Percentiles rank a stretch among this genome's conserved stretches.
These are phyloP conservation scores for Echinochloa phyllopogon DNA, from an alignment of 176 grass and related monocot species.

Conservation along the genomic window DNA sequence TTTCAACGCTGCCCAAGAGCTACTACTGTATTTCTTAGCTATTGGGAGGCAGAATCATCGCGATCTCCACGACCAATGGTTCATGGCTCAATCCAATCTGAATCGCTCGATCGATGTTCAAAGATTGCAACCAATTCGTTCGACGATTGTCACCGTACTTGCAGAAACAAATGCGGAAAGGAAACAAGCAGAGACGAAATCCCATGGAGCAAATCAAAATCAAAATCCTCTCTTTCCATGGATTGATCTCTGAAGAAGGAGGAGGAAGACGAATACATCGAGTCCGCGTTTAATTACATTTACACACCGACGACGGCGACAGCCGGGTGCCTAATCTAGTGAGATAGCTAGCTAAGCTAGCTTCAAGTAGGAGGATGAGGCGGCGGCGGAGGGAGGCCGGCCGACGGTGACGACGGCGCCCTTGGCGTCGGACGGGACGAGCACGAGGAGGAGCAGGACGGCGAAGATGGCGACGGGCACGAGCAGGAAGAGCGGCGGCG, in stretches of 20 bases:
- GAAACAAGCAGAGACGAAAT: background rate
- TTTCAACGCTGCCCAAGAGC: background rate
- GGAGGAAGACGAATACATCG: background rate
- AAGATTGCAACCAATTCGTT: background rate
- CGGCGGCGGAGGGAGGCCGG: background rate
- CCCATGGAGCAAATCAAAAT: background rate
- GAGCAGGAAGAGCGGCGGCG: constrained; percentile 42
- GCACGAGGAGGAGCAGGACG: constrained; percentile 37
- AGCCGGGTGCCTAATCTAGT: background rate
- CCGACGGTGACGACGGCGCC: background rate
- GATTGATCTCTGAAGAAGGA: background rate
- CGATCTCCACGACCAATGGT: background rate
- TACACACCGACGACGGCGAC: background rate
- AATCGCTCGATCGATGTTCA: too few species aligned
- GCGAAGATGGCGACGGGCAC: constrained; percentile 57
- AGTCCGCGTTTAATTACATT: constrained; percentile 23
- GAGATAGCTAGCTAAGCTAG: background rate
- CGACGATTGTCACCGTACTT: background rate
- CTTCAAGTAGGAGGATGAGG: constrained; percentile 13
- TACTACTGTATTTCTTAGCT: background rate
- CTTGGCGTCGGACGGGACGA: constrained; percentile 47
- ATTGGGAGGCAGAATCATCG: background rate
- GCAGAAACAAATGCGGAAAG: background rate
- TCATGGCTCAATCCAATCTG: background rate
- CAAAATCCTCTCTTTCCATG: background rate